A percentile compares a stretch with the other conserved stretches of the same genome.
These are phyloP conservation scores for Nemania sp. DNA, from an alignment of 2,329 filamentous ascomycete genomes.

Conservation along the genomic window DNA sequence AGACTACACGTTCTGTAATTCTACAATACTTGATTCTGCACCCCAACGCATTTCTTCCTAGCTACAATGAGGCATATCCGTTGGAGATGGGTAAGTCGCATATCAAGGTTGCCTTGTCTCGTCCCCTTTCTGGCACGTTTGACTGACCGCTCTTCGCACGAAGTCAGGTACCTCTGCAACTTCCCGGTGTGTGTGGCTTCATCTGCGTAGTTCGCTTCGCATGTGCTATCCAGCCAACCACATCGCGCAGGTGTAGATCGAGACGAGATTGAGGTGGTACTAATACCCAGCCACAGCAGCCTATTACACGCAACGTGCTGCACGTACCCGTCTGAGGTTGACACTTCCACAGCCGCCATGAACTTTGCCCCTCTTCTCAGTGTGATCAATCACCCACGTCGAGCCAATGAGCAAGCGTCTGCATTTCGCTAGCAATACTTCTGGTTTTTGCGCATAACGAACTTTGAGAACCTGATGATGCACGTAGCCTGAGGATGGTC, in stretches of 20 bases:
- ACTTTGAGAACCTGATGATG: background rate
- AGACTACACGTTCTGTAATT: background rate
- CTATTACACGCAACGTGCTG: background rate
- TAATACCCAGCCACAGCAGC: background rate
- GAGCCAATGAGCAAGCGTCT: background rate
- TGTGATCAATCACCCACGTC: background rate
- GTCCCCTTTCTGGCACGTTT: background rate
- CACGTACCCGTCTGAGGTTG: background rate
- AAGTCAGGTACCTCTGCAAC: conserved; percentile 12
- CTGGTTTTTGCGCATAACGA: background rate
- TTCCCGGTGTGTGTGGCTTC: conserved; percentile 13
- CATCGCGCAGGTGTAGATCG: background rate
- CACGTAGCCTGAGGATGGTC: background rate
- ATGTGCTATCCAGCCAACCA: conserved; percentile 6
- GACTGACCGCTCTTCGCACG: conserved; percentile 10
- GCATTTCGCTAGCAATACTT: background rate
- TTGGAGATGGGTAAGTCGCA: background rate
- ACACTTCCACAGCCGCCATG: background rate
- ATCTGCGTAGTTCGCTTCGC: background rate
- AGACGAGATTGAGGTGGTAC: background rate
- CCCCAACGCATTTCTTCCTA: background rate
- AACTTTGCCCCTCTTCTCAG: background rate
- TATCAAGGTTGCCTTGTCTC: background rate
- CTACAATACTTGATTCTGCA: too few relatives aligned
- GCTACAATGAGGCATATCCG: background rate